These are phyloP conservation scores for Paramecium biaurelia DNA, from an alignment of 73 alveolate species.

Conservation along the genomic window DNA sequence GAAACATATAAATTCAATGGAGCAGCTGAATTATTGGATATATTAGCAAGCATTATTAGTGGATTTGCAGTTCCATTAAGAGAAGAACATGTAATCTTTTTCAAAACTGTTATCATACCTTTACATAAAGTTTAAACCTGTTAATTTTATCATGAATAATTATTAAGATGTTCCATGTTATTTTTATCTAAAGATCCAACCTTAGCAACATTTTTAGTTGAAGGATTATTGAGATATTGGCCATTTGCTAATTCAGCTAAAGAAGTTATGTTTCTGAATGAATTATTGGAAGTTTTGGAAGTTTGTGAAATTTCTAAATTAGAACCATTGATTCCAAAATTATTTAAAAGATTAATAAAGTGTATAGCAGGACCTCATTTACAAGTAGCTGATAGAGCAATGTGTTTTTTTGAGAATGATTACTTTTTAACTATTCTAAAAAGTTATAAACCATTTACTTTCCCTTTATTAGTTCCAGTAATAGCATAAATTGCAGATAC, in stretches of 20 bases:
- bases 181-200: conserved; percentile 80
- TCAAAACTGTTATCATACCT: conserved; percentile 87
- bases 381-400: conserved; percentile 92
- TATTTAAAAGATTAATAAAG: conserved; percentile 83
- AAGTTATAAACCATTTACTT: conserved; percentile 81
- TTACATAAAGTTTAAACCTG: conserved; percentile 91
- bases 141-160: conserved; percentile 86
- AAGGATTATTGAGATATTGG: conserved; percentile 90
- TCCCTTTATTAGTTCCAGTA: conserved; percentile 88
- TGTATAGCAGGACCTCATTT: conserved; percentile 91
- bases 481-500: conserved; percentile 82
- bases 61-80: conserved; percentile 95
- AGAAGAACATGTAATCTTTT: conserved; percentile 91
- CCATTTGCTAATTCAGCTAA: conserved; percentile 95
- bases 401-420: conserved; percentile 92
- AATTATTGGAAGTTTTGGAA: conserved; percentile 88
- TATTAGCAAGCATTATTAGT: conserved; percentile 82
- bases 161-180: conserved; percentile 90
- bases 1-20: conserved; percentile 91
- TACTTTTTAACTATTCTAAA: conserved; percentile 79
- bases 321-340: conserved; percentile 79
- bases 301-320: conserved; percentile 87
- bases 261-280: conserved; percentile 90
- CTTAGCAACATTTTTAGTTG: conserved; percentile 80
- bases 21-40: conserved; percentile 90